Evolutionary conservation across 1,284 basidiomycete genomes (phyloP).

Genomic region (Dichomitus squalens): DNA sequence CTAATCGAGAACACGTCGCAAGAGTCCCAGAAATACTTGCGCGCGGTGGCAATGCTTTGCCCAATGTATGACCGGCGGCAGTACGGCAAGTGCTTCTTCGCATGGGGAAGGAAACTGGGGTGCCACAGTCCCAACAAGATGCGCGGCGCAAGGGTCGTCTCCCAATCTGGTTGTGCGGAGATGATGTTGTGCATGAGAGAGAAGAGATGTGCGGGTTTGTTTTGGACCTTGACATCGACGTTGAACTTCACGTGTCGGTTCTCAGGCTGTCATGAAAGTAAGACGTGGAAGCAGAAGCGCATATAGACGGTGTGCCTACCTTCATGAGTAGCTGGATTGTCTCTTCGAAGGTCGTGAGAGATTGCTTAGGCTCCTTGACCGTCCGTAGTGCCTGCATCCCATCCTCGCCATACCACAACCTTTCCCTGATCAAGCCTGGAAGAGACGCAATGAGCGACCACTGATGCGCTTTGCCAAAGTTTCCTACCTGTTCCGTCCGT

Average conservation of each 20-base stretch:
- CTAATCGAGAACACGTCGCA: slow-evolving; percentile 90
- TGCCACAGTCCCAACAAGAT: slow-evolving; percentile 95
- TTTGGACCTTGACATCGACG: slow-evolving; percentile 94
- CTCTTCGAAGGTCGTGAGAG: slow-evolving; percentile 87
- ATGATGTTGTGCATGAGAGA: slow-evolving; percentile 81
- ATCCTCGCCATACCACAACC: slow-evolving; percentile 67
- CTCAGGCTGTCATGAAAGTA: slow-evolving; percentile 59
- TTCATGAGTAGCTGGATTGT: slow-evolving; percentile 83
- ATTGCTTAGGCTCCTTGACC: slow-evolving; percentile 80
- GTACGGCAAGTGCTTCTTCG: slow-evolving; percentile 78
- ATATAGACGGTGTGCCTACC: slow-evolving; percentile 42
- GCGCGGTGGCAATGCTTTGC: slow-evolving; percentile 66
- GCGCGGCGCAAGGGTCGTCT: slow-evolving; percentile 82
- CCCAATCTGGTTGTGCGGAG: slow-evolving; percentile 72
- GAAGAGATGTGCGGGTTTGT: slow-evolving; percentile 90
- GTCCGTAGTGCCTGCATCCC: slow-evolving; percentile 88
- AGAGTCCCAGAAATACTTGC: slow-evolving; percentile 89
- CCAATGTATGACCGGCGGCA: slow-evolving; percentile 90
- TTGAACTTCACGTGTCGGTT: slow-evolving; percentile 89
- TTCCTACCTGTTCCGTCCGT: slow-evolving; percentile 64
- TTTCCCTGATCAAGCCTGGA: slow-evolving; percentile 68
- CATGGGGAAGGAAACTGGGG: slow-evolving; percentile 84
- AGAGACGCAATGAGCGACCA: slow-evolving; percentile 7
- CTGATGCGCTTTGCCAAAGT: slow-evolving; percentile 5
- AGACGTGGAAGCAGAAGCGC: background rate